Evolutionary conservation across 192 early-diverging fungal genomes (phyloP).

Genomic region (Linnemannia hyalina): DNA sequence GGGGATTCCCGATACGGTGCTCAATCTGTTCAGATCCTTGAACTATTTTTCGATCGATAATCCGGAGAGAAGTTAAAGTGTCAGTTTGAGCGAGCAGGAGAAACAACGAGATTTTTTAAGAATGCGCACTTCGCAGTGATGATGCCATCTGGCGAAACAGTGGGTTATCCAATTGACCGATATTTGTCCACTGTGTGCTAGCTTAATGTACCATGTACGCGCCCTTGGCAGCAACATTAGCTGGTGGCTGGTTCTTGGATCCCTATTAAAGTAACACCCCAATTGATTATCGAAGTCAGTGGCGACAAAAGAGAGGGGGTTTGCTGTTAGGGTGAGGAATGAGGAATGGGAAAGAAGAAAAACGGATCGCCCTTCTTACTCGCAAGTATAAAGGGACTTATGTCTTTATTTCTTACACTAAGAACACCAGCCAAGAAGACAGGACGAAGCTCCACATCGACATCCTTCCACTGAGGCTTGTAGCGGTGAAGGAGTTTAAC

Average conservation of each 20-base stretch:
- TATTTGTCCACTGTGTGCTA: background rate
- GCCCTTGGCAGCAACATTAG: constrained; percentile 34
- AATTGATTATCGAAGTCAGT: background rate
- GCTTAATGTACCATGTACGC: constrained; percentile 35
- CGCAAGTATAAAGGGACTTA: no score
- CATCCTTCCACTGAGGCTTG: constrained; percentile 34
- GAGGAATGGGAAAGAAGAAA: background rate
- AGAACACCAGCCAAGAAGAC: constrained; percentile 26
- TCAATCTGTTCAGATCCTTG: constrained; percentile 15
- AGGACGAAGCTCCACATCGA: constrained; percentile 34
- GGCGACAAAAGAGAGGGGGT: background rate
- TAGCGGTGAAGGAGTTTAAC: constrained; percentile 35
- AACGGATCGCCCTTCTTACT: background rate
- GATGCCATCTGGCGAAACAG: constrained; percentile 23
- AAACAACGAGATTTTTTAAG: background rate
- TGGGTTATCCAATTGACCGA: background rate
- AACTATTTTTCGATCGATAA: constrained; percentile 12
- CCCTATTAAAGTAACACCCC: constrained; percentile 4
- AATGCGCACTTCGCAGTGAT: background rate
- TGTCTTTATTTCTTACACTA: background rate
- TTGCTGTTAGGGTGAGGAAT: background rate
- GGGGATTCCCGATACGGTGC: constrained; percentile 15
- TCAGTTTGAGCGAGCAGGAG: background rate
- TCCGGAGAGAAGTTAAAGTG: background rate
- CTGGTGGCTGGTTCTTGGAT: constrained; percentile 38